These are phyloP conservation scores for Deinandra increscens DNA, from an alignment of 129 eudicot genomes.

Conservation along the genomic window DNA sequence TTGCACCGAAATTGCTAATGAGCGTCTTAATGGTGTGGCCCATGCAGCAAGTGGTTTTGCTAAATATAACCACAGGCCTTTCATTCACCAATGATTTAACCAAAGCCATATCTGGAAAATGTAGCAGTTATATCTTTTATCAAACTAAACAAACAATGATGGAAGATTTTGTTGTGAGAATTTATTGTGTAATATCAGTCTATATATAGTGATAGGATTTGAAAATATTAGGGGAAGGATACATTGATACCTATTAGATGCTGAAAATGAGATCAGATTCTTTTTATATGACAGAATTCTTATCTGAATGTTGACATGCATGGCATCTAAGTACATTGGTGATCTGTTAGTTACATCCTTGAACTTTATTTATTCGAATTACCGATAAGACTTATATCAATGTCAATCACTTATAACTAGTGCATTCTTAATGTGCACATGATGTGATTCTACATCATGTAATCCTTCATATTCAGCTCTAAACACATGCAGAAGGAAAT, in stretches of 20 bases:
- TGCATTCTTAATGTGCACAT: conserved; percentile 20
- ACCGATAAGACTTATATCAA: conserved; percentile 4
- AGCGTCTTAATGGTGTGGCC: conserved; percentile 55
- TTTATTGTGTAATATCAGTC: no score
- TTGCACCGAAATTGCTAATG: conserved; percentile 56
- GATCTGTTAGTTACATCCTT: conserved; percentile 11
- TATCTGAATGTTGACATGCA: conserved; percentile 29
- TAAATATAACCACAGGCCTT: conserved; percentile 60
- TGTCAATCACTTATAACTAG: conserved; percentile 16
- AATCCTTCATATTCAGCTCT: neutral
- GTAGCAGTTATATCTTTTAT: neutral
- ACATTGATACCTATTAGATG: conserved; percentile 24
- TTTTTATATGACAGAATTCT: conserved; percentile 4
- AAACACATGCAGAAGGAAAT: neutral
- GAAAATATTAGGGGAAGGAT: neutral
- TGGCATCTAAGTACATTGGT: conserved; percentile 3
- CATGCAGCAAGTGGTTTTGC: conserved; percentile 57
- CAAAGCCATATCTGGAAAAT: conserved; percentile 24
- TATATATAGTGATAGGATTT: conserved; percentile 35
- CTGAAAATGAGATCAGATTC: conserved; percentile 32
- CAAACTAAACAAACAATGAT: neutral
- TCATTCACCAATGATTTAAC: conserved; percentile 39
- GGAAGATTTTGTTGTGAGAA: conserved; percentile 22
- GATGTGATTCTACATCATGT: conserved; percentile 2
- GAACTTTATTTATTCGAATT: conserved; percentile 17